Evolutionary conservation across 1,139 yeast species (phyloP).

Genomic region (Yarrowia galli): DNA sequence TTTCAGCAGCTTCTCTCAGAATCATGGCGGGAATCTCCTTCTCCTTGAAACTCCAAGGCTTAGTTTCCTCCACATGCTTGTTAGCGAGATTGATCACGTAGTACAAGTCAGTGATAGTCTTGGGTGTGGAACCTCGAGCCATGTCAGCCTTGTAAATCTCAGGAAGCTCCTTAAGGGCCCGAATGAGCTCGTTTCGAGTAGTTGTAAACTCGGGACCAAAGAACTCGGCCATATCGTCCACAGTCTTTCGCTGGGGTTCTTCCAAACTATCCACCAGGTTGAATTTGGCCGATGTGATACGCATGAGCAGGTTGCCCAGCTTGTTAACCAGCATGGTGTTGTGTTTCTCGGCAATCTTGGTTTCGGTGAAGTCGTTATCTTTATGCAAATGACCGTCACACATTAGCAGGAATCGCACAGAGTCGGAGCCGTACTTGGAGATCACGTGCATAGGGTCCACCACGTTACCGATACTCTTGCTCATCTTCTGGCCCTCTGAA

Average conservation of each 20-base stretch:
- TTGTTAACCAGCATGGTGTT: conserved; percentile 71
- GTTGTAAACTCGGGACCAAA: conserved; percentile 1
- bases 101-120: conserved; percentile 45
- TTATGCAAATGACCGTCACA: conserved; percentile 76
- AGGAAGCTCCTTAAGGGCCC: conserved; percentile 56
- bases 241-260: neutral
- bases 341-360: conserved; percentile 65
- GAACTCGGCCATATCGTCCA: conserved; percentile 1
- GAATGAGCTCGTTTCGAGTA: conserved; percentile 12
- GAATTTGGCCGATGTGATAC: conserved; percentile 78
- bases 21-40: conserved; percentile 58
- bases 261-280: conserved; percentile 52
- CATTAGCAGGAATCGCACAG: conserved; percentile 76
- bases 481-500: conserved; percentile 88
- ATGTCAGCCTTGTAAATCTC: conserved; percentile 60
- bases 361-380: conserved; percentile 81
- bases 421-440: conserved; percentile 66
- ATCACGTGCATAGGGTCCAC: conserved; percentile 81
- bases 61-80: conserved; percentile 58
- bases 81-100: conserved; percentile 64
- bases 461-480: conserved; percentile 93
- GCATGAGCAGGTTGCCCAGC: conserved; percentile 76
- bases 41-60: conserved; percentile 61
- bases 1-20: conserved; percentile 72
- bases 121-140: conserved; percentile 70